Evolutionary conservation across 495 filamentous ascomycete genomes (phyloP), one percentile per base, ranked within the genome.

Genomic region (Aspergillus bertholletiae): DNA sequence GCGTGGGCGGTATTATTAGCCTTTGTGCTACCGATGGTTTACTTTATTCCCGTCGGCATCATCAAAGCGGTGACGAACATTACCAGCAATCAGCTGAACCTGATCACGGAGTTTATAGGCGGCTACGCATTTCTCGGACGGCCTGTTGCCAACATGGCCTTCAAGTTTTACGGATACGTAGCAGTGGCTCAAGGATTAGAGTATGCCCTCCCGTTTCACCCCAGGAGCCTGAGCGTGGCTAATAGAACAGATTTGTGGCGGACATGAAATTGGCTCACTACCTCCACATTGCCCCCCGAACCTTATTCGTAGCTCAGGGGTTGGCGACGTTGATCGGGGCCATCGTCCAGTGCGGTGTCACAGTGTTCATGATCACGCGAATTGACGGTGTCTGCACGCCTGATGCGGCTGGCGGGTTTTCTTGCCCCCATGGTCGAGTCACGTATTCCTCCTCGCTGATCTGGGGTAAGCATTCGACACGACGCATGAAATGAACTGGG

Each of bases 251-350:
- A 77, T 68, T 89, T 74, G 86, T 89, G 72, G 86, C 73, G 75
- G 75, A 87, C 80, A 72, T 89, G 88, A 75, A 92, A 83, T 66
- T 91, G 80, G 86, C 84, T 7, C 85, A 89, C 62, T 90, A 89
- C 68, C 83, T 89, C 70, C 88, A 89, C 62, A 82, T 88, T n/a
- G 82, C 86, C 1, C 86, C 85, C 0, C 74, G 85, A 6, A 85
- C 80, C 1, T 78, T 88, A 64, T 90, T 90, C 67, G 72, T 81
- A 58, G 83, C 83, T 0, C 85, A 89, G 63, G 83, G 86, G 0
- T 73, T 88, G 7, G 83, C 85, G 22, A 86, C 84, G 0, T 81
- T 84, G 3, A 65, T 87, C 26, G 84, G 84, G 1, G 86, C 83
- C 55, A 76, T 90, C 51, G 80, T 88, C 37, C 85, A 88, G 57